Evolutionary conservation across 2,329 filamentous ascomycete genomes (phyloP).

Genomic region (Colletotrichum tanaceti): DNA sequence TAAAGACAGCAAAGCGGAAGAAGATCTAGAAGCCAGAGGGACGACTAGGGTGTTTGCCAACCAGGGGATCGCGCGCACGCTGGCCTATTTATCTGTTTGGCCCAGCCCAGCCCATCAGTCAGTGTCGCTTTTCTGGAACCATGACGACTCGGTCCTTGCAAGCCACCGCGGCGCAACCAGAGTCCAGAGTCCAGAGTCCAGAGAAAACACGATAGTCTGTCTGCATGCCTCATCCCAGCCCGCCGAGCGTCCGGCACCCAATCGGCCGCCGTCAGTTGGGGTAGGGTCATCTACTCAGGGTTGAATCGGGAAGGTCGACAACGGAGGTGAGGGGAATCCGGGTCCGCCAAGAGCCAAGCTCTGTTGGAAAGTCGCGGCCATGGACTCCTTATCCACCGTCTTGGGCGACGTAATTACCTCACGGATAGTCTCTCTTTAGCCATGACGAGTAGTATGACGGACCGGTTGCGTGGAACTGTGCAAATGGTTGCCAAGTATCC

Average conservation of each 20-base stretch:
- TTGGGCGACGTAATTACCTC: no score
- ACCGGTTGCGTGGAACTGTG: no score
- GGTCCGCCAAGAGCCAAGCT: slow-evolving; percentile 39
- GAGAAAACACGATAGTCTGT: slow-evolving; percentile 4
- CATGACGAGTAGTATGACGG: slow-evolving; percentile 5
- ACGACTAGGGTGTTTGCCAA: no score
- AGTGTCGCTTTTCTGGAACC: no score
- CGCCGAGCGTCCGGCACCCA: slow-evolving; percentile 30
- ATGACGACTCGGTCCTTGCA: not conserved
- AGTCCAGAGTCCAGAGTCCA: not conserved
- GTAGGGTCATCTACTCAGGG: slow-evolving; percentile 11
- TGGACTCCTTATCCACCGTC: not conserved
- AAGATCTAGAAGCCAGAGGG: no score
- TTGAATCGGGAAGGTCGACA: slow-evolving; percentile 38
- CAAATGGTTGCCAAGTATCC: no score
- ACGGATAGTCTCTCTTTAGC: not conserved
- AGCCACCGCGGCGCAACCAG: not conserved
- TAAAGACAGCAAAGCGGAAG: not conserved
- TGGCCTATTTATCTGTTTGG: not conserved
- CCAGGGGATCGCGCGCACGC: no score
- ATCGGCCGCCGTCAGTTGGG: slow-evolving; percentile 26
- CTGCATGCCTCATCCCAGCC: slow-evolving; percentile 32
- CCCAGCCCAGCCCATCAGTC: no score
- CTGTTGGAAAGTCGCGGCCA: slow-evolving; percentile 7
- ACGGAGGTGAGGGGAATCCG: slow-evolving; percentile 30